These are phyloP conservation scores for Circinella umbellata DNA, from an alignment of 371 early-diverging fungal species.

Conservation along the genomic window DNA sequence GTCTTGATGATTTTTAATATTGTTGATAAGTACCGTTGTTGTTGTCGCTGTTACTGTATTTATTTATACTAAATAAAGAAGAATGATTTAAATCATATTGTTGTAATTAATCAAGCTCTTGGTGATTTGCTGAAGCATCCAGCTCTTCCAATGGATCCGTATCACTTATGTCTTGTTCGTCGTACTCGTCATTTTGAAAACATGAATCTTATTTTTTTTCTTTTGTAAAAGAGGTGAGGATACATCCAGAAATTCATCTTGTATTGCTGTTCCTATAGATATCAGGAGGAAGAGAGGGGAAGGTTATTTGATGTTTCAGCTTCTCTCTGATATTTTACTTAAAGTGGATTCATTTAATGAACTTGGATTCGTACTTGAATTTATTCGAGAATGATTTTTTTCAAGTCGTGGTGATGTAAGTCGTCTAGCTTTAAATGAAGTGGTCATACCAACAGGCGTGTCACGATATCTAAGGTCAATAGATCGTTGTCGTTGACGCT, in stretches of 20 bases:
- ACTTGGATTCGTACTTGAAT: background rate
- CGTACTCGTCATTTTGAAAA: background rate
- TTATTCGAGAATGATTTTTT: background rate
- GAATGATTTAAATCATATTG: background rate
- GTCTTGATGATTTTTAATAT: background rate
- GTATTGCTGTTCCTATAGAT: background rate
- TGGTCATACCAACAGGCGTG: background rate
- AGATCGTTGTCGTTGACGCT: background rate
- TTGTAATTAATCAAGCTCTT: background rate
- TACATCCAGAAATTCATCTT: background rate
- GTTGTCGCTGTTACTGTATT: background rate
- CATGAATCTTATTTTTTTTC: background rate
- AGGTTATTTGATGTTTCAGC: no score
- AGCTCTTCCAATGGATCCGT: constrained; percentile 7
- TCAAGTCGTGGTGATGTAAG: background rate
- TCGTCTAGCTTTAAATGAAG: background rate
- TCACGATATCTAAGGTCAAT: background rate
- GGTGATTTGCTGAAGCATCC: constrained; percentile 5
- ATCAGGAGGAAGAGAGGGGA: no score
- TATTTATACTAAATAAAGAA: no score
- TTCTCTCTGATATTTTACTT: background rate
- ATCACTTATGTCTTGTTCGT: background rate
- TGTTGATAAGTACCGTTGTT: background rate
- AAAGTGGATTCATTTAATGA: background rate
- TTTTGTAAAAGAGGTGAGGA: background rate